Base-by-base conservation (phyloP, 2,329 filamentous ascomycete genomes). In the Tolypocladium paradoxum region DNA sequence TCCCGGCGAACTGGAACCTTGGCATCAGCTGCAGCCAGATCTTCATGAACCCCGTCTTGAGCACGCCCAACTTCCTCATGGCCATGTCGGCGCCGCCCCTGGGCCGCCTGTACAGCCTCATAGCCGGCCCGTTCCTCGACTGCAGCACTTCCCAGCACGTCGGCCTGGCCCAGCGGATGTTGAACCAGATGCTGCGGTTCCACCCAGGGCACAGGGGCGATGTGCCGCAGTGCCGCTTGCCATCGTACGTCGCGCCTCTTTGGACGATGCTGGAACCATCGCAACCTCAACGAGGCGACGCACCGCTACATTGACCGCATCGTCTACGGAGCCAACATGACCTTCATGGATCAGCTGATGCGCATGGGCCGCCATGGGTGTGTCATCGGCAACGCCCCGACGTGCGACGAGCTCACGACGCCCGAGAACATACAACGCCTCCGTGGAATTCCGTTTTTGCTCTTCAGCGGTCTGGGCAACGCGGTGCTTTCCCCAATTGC, bases 201-300 rank as follows among this genome's bases (percentile, higher is more conserved):
- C 78, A 82, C 60, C 82, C 82, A 0, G 75, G 77, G 45, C 65
- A 67, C 12, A 68, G 73, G 9, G 65, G 68, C 29, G 83, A 72
- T 82, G 3, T 87, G 83, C 69, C 78, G 73, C 62, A 83, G 76
- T 56, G 77, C 78, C 2, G 73, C 73, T 51, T 87, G 83, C 67
- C 83, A 85, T 66, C 76, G 83, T 18, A 72, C 73, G 51, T 75
- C 74, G 6, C 68, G 86, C 27, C 74, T 81, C 16, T 86, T 84
- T 58, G 83, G 82, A 36, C 76, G 79, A 56, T 67, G 56, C 66
- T 87, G 82, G 82, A 82, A 76, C 61, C 83, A 87, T 65, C 63
- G 60, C 4, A 85, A 86, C 63, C 74, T 86, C 33, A 85, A 85
- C 67, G 79, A 80, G 67, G 80, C 77, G 3, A 87, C 83, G 2